phyloP scores from a whole-genome alignment of 768 basidiomycete species.

The Ramaria rubella region DNA sequence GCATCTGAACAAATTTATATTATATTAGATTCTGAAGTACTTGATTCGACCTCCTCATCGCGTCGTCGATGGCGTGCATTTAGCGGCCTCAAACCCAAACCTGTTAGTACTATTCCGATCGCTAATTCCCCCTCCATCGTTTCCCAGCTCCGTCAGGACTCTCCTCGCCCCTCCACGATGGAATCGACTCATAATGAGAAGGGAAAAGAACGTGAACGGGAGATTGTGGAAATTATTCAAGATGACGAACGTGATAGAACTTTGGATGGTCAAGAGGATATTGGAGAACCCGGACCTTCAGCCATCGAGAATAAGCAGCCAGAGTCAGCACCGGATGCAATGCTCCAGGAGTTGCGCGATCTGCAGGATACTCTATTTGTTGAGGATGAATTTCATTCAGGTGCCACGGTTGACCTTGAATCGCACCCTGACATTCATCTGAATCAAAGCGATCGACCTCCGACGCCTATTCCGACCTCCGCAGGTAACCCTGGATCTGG shows the following conservation, averaged over 20 bases:
- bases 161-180: conserved; percentile 21
- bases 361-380: not conserved
- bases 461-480: not conserved
- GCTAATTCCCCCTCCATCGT: not conserved
- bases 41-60: not conserved
- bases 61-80: conserved; percentile 6
- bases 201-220: conserved; percentile 27
- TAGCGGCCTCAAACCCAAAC: not conserved
- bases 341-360: conserved; percentile 5
- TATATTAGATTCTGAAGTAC: not conserved
- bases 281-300: not conserved
- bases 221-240: not conserved
- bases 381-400: not conserved
- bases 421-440: not conserved
- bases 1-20: not conserved
- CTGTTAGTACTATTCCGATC: not conserved
- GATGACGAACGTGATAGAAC: not conserved
- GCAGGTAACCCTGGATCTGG: not conserved
- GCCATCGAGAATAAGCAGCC: not conserved
- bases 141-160: not conserved
- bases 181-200: conserved; percentile 22
- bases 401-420: not conserved
- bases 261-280: not conserved
- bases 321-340: not conserved
- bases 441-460: not conserved